These are phyloP conservation scores for Chlorella sorokiniana DNA, from an alignment of 139 green algal species.

Conservation along the genomic window DNA sequence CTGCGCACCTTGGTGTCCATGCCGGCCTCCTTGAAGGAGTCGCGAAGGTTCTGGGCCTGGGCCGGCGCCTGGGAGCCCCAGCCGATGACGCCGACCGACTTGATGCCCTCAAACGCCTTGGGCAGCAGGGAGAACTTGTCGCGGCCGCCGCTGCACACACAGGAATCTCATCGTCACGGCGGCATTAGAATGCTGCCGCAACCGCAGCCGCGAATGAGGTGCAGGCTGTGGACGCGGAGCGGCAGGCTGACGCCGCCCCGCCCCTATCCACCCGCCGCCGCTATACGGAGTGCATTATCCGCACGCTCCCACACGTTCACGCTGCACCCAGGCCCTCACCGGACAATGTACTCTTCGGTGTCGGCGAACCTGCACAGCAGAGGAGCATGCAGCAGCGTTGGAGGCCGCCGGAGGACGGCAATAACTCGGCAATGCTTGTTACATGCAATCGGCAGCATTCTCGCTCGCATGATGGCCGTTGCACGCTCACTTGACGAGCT, in stretches of 20 bases:
- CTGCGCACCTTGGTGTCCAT: constrained; percentile 80
- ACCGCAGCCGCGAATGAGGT: no score
- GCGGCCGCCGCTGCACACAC: constrained; percentile 73
- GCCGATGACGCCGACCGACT: constrained; percentile 93
- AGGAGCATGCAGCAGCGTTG: not conserved
- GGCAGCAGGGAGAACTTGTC: constrained; percentile 90
- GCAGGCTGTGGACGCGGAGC: no score
- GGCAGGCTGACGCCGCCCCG: no score
- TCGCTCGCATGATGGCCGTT: no score
- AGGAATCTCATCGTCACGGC: not conserved
- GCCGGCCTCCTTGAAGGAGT: constrained; percentile 86
- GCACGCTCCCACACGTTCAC: no score
- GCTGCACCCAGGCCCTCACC: constrained; percentile 29
- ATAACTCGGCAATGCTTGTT: no score
- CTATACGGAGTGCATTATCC: no score
- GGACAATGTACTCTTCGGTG: constrained; percentile 91
- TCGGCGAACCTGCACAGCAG: constrained; percentile 62
- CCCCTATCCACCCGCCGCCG: no score
- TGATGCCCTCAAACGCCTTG: constrained; percentile 87
- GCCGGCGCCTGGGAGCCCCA: constrained; percentile 96
- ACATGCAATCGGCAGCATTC: no score
- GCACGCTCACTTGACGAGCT: constrained; percentile 79
- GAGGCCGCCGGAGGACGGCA: no score
- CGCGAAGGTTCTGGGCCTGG: constrained; percentile 96
- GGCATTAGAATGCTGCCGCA: not conserved